A percentile compares a stretch with the other conserved stretches of the same genome.
phyloP scores from a whole-genome alignment of 805 yeast genomes.

The Candida nitratophila region DNA sequence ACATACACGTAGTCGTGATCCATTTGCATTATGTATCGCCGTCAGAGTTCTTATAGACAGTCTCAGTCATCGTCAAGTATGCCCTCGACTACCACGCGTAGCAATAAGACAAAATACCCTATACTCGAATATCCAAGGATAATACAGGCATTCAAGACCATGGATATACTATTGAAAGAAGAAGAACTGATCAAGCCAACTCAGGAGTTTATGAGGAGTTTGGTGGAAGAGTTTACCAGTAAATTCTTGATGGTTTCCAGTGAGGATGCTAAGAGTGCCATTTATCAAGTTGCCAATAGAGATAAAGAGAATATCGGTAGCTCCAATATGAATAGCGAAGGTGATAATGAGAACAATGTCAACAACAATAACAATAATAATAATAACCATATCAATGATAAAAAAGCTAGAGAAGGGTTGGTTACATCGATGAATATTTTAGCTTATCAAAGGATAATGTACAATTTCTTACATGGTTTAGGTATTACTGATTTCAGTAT shows the following conservation, averaged over 20 bases:
- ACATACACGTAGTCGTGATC: no score
- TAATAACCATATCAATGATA: conserved; percentile 8
- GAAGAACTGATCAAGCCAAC: conserved; percentile 24
- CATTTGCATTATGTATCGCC: conserved; percentile 28
- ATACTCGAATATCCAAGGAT: conserved; percentile 23
- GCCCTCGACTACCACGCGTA: conserved; percentile 8
- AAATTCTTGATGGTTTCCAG: conserved; percentile 24
- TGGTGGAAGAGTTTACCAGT: conserved; percentile 28
- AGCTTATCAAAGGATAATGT: conserved; percentile 52
- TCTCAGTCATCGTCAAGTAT: conserved; percentile 13
- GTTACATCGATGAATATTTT: conserved; percentile 41
- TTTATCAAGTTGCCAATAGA: conserved; percentile 17
- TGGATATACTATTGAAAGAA: conserved; percentile 23
- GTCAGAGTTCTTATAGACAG: conserved; percentile 27
- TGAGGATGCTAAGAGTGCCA: neutral
- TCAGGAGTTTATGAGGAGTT: conserved; percentile 22
- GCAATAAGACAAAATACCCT: conserved; percentile 26
- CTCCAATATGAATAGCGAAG: conserved; percentile 7
- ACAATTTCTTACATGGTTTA: conserved; percentile 57
- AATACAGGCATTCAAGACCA: conserved; percentile 18
- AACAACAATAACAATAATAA: conserved; percentile 9
- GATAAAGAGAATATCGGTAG: conserved; percentile 19
- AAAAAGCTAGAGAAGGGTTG: conserved; percentile 1
- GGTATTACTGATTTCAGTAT: conserved; percentile 75
- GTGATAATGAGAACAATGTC: conserved; percentile 9